Evolutionary conservation across 306 rosid genomes (phyloP), one percentile per base, ranked within the genome.

Genomic region (Morella rubra): DNA sequence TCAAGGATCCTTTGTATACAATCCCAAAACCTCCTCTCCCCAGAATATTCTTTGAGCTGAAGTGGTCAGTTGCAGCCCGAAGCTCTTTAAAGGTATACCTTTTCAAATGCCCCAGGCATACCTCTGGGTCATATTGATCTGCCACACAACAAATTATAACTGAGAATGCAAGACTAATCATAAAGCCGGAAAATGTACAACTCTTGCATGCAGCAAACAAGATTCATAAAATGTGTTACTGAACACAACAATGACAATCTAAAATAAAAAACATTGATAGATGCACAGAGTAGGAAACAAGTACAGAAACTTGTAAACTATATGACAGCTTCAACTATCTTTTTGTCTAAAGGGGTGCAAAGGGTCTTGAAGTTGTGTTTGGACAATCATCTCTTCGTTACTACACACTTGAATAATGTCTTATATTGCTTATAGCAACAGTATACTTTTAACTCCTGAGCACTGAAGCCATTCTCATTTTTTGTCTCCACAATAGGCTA

Each of bases 1-100:
- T 96, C 87, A 96, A 82, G 85, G 78, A 37, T 1, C 98, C 99
- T 81, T 89, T 96, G 90, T 81, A 96, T 49, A 96, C 99, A 84
- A 96, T 96, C 61, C 99, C 99, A 85, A 96, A 96, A 12, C 99
- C 98, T 54, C 99, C 99, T 84, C 96, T 91, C 76, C 99, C 99
- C 4, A 96, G 85, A 77, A 96, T 91, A 74, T 96, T 89, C 88
- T 90, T 92, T n/a, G 99, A 76, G 87, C 85, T 90, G 84, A 96
- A 96, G 86, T 96, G 97, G 77, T 91, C 99, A 0, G 99, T 92
- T 16, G 99, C 98, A n/a, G 93, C 80, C 73, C 99, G 83, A 32
- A 96, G 98, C 84, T 96, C 99, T 84, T 92, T 96, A 81, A 92
- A 96, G 16, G 99, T 53, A 83, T 81, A 96, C 86, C 99, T 84